phyloP scores from a whole-genome alignment of 352 stramenopile genomes.

The Globisporangium orthogonon region DNA sequence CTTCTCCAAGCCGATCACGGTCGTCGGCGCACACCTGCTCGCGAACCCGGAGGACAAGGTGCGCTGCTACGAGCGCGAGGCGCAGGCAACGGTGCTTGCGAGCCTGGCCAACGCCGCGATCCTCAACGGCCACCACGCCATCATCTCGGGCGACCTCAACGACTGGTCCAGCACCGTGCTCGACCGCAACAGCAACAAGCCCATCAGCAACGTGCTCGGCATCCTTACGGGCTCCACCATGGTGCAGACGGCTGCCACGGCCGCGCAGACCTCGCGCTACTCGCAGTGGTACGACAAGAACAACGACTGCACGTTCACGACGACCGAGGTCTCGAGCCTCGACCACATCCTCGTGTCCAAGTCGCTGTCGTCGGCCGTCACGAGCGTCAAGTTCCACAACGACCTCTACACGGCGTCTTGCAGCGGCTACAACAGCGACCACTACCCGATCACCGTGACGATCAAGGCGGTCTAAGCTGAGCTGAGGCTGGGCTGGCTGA shows the following conservation, averaged over 20 bases:
- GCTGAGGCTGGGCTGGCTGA: too few relatives aligned
- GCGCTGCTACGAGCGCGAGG: conserved; percentile 57
- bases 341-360: conserved; percentile 32
- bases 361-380: conserved; percentile 16
- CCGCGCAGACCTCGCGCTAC: conserved; percentile 34
- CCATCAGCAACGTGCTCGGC: conserved; percentile 44
- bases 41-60: conserved; percentile 47
- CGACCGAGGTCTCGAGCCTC: conserved; percentile 20
- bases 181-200: conserved; percentile 58
- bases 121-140: conserved; percentile 40
- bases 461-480: conserved; percentile 16
- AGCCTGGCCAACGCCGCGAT: conserved; percentile 33
- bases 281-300: conserved; percentile 59
- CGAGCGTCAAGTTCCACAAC: conserved; percentile 18
- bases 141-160: conserved; percentile 66
- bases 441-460: conserved; percentile 27
- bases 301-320: conserved; percentile 50
- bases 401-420: conserved; percentile 20
- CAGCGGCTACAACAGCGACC: conserved; percentile 23
- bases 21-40: conserved; percentile 60
- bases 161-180: conserved; percentile 42
- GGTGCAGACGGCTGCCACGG: conserved; percentile 35
- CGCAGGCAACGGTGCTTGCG: conserved; percentile 46
- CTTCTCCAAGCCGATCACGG: conserved; percentile 58
- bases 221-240: conserved; percentile 42